These are phyloP conservation scores for Butyriboletus appendiculatus DNA, from an alignment of 1,284 basidiomycete species.

Conservation along the genomic window DNA sequence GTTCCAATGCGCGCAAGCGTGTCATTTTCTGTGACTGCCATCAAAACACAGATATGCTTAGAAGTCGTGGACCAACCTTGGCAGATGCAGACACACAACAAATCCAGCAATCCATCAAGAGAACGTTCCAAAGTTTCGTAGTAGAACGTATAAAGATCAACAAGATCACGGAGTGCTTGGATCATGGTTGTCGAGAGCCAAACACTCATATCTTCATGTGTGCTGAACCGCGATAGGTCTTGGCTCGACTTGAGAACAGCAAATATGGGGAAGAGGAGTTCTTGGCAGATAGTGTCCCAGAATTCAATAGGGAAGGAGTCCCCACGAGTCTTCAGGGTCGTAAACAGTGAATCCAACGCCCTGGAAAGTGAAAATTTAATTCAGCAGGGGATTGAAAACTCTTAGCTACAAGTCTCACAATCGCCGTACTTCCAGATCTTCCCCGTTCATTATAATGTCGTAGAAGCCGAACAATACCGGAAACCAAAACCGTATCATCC, in stretches of 20 bases:
- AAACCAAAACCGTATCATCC: constrained; percentile 95
- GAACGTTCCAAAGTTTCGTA: constrained; percentile 92
- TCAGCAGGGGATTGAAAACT: neutral
- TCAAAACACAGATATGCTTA: constrained; percentile 4
- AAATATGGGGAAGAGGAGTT: constrained; percentile 98
- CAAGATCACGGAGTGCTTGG: constrained; percentile 93
- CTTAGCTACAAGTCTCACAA: constrained; percentile 58
- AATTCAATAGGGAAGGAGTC: constrained; percentile 87
- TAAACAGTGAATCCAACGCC: constrained; percentile 94
- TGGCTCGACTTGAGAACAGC: constrained; percentile 90
- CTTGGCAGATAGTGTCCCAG: constrained; percentile 98
- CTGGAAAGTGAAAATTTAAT: constrained; percentile 43
- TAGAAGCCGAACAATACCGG: constrained; percentile 97
- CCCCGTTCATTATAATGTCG: constrained; percentile 99
- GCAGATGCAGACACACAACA: constrained; percentile 97
- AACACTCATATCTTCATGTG: constrained; percentile 99
- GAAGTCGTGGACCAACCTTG: constrained; percentile 69
- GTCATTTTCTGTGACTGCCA: constrained; percentile 78
- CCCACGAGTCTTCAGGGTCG: constrained; percentile 92
- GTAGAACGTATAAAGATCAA: constrained; percentile 96
- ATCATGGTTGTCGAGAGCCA: constrained; percentile 99
- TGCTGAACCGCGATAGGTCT: constrained; percentile 91
- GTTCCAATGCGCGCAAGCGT: constrained; percentile 98
- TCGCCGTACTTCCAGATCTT: constrained; percentile 96
- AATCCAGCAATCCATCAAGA: constrained; percentile 89